phyloP scores from a whole-genome alignment of 1,284 basidiomycete species.

The Grifola frondosa region DNA sequence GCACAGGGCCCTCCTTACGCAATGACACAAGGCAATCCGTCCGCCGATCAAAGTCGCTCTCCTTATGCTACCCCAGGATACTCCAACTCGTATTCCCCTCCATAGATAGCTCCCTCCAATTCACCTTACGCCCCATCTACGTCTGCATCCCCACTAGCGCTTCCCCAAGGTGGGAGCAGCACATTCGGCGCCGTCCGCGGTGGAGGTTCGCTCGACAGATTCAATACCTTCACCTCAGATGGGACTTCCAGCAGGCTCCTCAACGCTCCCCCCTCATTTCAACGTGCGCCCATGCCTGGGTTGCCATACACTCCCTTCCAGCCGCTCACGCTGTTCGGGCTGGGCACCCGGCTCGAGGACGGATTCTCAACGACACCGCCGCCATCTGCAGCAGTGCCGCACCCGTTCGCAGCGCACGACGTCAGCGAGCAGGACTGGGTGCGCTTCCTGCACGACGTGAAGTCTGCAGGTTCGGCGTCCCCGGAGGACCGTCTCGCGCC shows the following conservation, averaged over 20 bases:
- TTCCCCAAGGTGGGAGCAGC: background rate
- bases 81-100: background rate
- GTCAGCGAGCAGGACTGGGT: slow-evolving; percentile 41
- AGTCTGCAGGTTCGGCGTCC: slow-evolving; percentile 14
- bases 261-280: slow-evolving; percentile 19
- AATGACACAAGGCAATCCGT: no score
- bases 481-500: slow-evolving; percentile 15
- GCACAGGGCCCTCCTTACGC: no score
- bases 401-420: slow-evolving; percentile 42
- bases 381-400: slow-evolving; percentile 20
- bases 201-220: slow-evolving; percentile 7
- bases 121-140: background rate
- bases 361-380: slow-evolving; percentile 21
- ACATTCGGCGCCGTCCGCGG: slow-evolving; percentile 6
- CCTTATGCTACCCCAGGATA: slow-evolving; percentile 3
- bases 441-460: slow-evolving; percentile 24
- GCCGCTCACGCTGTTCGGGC: slow-evolving; percentile 14
- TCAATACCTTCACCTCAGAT: slow-evolving; percentile 13
- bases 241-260: slow-evolving; percentile 12
- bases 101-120: background rate
- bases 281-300: slow-evolving; percentile 13
- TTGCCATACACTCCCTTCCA: slow-evolving; percentile 20
- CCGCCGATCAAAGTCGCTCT: no score
- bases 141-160: slow-evolving; percentile 5
- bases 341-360: slow-evolving; percentile 13